phyloP scores from a whole-genome alignment of 352 stramenopile genomes.

The Globisporangium cederbergense region DNA sequence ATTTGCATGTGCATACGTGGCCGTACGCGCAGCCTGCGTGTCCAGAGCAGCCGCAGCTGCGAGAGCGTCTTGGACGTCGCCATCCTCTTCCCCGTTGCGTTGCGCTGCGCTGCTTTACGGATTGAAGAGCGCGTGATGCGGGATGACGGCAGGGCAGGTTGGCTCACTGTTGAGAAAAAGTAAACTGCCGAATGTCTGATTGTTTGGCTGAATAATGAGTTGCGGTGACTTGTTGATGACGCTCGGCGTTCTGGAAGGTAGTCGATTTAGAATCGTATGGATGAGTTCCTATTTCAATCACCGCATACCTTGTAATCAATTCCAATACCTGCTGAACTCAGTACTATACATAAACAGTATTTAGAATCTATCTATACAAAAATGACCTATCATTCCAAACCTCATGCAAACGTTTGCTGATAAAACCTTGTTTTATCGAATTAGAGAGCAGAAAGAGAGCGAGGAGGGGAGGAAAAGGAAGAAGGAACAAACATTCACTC shows the following conservation, averaged over 20 bases:
- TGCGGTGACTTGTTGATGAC: too few relatives aligned
- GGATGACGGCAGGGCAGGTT: too few relatives aligned
- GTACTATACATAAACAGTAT: background rate
- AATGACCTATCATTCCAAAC: background rate
- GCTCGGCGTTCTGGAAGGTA: too few relatives aligned
- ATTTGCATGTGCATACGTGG: background rate
- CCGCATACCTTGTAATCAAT: background rate
- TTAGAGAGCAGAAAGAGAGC: background rate
- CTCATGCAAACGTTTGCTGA: background rate
- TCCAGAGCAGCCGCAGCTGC: constrained; percentile 9
- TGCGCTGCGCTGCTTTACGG: background rate
- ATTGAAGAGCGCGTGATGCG: background rate
- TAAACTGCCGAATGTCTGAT: too few relatives aligned
- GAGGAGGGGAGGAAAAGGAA: constrained; percentile 9
- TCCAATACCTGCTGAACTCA: background rate
- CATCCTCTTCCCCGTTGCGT: background rate
- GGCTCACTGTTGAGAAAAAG: too few relatives aligned
- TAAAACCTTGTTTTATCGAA: background rate
- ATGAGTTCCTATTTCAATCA: background rate
- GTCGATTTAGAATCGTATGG: background rate
- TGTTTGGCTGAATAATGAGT: too few relatives aligned
- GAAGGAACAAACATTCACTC: background rate
- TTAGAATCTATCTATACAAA: background rate
- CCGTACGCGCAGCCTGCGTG: constrained; percentile 2
- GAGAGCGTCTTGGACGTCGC: constrained; percentile 11